Evolutionary conservation across 768 basidiomycete genomes (phyloP), one percentile per base, ranked within the genome.

Genomic region (Boletus vinaceobasis): DNA sequence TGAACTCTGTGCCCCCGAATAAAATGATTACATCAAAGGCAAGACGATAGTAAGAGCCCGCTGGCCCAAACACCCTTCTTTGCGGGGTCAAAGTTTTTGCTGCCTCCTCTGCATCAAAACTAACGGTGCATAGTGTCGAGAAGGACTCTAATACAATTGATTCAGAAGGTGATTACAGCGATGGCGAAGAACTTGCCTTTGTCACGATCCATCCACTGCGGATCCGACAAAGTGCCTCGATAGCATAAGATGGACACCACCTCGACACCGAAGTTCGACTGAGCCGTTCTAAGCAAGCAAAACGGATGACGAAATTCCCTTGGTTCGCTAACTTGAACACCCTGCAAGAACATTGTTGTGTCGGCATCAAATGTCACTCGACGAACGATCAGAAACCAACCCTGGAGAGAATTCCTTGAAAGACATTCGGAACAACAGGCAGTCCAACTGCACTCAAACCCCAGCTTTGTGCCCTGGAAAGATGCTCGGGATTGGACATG

Each of bases 1-100:
- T 53, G 23, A 38, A 52, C 86, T 64, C 61, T 1, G 62, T 60
- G 26, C 27, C 23, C 42, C 61, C 61, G 11, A 64, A 63, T 15
- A 47, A 50, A 19, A 60, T 45, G 14, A 63, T 53, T 32, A 63
- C 58, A 7, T 50, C 54, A 21, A 61, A 1, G 10, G 2, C 3
- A 7, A 63, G 29, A 1, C 5, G 0, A 35, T 57, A 63, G 47
- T 52, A 64, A n/a, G 27, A 10, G 2, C 61, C 61, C 2, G 0
- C 7, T 19, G 29, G 29, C 8, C 48, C 55, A 0, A 17, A 39
- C 15, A 38, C 0, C 19, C 43, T 63, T 9, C 13, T 49, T 31
- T 5, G 36, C 0, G 52, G 54, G 5, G 21, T 26, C 31, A 61
- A 35, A 1, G 52, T 26, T 17, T 48, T 47, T 1, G 55, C 48